A percentile compares a stretch with the other conserved stretches of the same genome.
Conservation (phyloP, 192 early-diverging fungal genomes). For the Powellomyces hirtus region DNA sequence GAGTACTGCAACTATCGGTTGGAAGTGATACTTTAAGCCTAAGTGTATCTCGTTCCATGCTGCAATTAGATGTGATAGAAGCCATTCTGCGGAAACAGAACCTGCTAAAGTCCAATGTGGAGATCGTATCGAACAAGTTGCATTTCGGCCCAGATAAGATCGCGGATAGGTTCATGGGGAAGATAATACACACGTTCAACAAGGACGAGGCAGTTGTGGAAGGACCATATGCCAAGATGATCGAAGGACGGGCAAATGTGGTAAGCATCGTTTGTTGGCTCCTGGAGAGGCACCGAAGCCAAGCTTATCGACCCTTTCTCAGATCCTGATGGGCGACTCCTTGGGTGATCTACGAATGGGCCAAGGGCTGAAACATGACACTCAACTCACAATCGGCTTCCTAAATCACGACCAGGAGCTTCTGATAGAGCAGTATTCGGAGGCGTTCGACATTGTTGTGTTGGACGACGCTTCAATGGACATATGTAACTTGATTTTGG, state of each 20-base stretch:
- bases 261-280: constrained; percentile 1
- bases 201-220: constrained; percentile 62
- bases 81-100: constrained; percentile 43
- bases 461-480: constrained; percentile 46
- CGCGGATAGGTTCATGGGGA: constrained; percentile 61
- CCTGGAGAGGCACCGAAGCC: not conserved
- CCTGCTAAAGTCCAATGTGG: constrained; percentile 54
- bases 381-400: constrained; percentile 66
- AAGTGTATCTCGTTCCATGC: not conserved
- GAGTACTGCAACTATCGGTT: not conserved
- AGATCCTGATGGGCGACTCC: constrained; percentile 70
- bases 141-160: constrained; percentile 50
- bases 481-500: not conserved
- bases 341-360: constrained; percentile 70
- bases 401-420: constrained; percentile 62
- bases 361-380: constrained; percentile 54
- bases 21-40: not conserved
- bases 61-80: constrained; percentile 59
- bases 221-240: constrained; percentile 39
- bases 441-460: constrained; percentile 68
- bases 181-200: constrained; percentile 71
- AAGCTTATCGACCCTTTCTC: not conserved
- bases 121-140: constrained; percentile 73
- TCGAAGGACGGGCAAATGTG: constrained; percentile 51
- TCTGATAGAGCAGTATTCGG: constrained; percentile 48